Conservation (phyloP, 2,329 filamentous ascomycete species). For the Alternaria gansuensis region DNA sequence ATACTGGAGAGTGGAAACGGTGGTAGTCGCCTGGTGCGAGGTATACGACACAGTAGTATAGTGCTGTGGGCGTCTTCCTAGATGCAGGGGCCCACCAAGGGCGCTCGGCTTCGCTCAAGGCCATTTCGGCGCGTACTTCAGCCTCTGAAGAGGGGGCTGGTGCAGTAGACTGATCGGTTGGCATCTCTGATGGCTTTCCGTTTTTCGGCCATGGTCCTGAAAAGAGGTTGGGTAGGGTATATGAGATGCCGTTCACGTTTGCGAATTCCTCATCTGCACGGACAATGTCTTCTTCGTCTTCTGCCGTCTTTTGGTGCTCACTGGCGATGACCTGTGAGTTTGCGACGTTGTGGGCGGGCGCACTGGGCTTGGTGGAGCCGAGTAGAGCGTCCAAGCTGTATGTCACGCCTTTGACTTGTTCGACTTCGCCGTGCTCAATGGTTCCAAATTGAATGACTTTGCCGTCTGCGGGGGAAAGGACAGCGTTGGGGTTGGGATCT, state of each 20-base stretch:
- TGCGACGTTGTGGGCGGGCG: conserved; percentile 55
- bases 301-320: conserved; percentile 43
- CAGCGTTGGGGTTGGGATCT: conserved; percentile 78
- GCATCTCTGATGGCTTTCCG: conserved; percentile 59
- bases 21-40: conserved; percentile 98
- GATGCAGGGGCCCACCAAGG: conserved; percentile 59
- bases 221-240: conserved; percentile 87
- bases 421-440: conserved; percentile 92
- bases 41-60: conserved; percentile 96
- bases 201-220: conserved; percentile 68
- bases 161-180: conserved; percentile 76
- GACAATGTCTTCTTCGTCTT: conserved; percentile 69
- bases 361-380: conserved; percentile 60
- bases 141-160: conserved; percentile 77
- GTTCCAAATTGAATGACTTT: conserved; percentile 89
- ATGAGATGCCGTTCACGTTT: conserved; percentile 91
- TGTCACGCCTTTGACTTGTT: conserved; percentile 98
- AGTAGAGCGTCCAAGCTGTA: conserved; percentile 94
- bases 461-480: conserved; percentile 90
- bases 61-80: conserved; percentile 64
- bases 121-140: conserved; percentile 84
- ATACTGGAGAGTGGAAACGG: conserved; percentile 93
- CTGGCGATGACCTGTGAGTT: conserved; percentile 33
- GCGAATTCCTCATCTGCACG: conserved; percentile 91
- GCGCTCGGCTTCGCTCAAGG: conserved; percentile 68